phyloP scores from a whole-genome alignment of 176 grass and related monocot species.

The Lolium perenne region DNA sequence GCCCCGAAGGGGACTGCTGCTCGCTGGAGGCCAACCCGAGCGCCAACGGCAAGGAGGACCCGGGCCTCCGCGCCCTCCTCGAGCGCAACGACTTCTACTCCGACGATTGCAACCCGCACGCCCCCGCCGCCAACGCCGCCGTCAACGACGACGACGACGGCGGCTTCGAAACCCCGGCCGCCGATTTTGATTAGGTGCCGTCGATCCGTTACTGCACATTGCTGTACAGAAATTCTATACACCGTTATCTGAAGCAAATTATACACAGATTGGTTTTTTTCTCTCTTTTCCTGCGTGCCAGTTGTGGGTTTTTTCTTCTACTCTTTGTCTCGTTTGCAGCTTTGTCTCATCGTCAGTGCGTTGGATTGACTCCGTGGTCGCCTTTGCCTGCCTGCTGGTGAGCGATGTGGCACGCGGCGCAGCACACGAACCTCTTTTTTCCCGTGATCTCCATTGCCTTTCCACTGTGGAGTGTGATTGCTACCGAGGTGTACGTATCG shows the following conservation, averaged over 20 bases:
- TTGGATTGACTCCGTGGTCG: neutral
- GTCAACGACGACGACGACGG: neutral
- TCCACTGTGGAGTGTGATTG: neutral
- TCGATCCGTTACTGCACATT: neutral
- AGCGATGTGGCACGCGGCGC: neutral
- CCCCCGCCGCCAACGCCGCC: neutral
- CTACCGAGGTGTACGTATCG: neutral
- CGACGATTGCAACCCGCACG: conserved; percentile 60
- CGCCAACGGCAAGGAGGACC: conserved; percentile 59
- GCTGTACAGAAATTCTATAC: neutral
- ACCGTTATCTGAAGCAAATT: neutral
- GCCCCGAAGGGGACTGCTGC: conserved; percentile 44
- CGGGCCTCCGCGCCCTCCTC: conserved; percentile 46
- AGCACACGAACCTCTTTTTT: neutral
- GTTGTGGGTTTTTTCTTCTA: too few relatives aligned
- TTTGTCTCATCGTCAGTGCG: neutral
- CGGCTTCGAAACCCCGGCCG: neutral
- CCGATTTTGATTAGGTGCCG: conserved; percentile 22
- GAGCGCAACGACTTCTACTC: conserved; percentile 63
- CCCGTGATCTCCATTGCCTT: neutral
- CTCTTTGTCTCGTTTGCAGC: conserved; percentile 12
- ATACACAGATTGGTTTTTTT: too few relatives aligned
- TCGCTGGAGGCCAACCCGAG: conserved; percentile 54
- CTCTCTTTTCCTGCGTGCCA: too few relatives aligned
- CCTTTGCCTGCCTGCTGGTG: neutral